These are phyloP conservation scores for Heliosperma pusillum DNA, from an alignment of 148 eudicot species.

Conservation along the genomic window DNA sequence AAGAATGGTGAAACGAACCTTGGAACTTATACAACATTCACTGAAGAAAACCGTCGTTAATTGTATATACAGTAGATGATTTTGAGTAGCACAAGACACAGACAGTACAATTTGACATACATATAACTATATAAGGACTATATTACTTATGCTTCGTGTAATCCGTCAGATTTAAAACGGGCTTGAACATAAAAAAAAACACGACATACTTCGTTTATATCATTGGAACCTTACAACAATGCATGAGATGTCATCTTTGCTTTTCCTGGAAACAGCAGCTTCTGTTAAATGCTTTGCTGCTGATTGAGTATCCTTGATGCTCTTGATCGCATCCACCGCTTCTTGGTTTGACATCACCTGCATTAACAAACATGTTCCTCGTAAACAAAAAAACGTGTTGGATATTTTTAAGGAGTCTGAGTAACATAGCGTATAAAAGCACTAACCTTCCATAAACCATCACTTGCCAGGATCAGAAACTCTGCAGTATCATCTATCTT, in stretches of 20 bases:
- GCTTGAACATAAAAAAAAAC: neutral
- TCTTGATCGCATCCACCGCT: conserved; percentile 64
- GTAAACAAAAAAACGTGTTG: neutral
- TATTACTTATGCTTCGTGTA: neutral
- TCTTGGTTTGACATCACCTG: conserved; percentile 89
- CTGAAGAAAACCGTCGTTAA: neutral
- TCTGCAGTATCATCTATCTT: conserved; percentile 53
- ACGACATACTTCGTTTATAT: neutral
- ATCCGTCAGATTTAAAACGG: neutral
- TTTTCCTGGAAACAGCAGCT: conserved; percentile 66
- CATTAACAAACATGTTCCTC: neutral
- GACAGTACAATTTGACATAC: too few relatives aligned
- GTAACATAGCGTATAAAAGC: neutral
- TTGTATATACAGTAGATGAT: conserved; percentile 7
- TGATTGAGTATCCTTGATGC: conserved; percentile 51
- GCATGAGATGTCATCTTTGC: conserved; percentile 93
- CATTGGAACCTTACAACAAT: conserved; percentile 72
- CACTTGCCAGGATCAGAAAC: conserved; percentile 78
- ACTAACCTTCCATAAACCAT: conserved; percentile 86
- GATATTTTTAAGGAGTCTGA: too few relatives aligned
- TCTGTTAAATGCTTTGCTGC: conserved; percentile 79
- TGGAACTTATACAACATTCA: too few relatives aligned
- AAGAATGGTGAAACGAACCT: neutral
- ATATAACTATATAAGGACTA: too few relatives aligned
- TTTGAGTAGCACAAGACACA: conserved; percentile 5